These are phyloP conservation scores for Didymosphaeria variabile DNA, from an alignment of 2,329 filamentous ascomycete genomes.

Conservation along the genomic window DNA sequence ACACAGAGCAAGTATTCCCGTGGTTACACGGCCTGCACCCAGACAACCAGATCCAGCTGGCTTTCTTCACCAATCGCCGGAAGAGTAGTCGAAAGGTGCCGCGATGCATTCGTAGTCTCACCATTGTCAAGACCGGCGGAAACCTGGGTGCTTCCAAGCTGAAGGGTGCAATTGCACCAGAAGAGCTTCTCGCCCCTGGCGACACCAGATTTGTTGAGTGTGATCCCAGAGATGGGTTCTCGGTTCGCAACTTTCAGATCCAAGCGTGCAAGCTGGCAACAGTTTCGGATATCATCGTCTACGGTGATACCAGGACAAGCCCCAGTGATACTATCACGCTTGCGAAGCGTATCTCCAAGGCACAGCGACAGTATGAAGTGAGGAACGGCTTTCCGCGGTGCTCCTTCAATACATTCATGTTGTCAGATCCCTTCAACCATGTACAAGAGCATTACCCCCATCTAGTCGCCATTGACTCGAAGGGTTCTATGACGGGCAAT, in stretches of 20 bases:
- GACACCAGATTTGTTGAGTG: constrained; percentile 77
- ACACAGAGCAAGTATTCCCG: constrained; percentile 87
- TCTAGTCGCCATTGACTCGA: constrained; percentile 78
- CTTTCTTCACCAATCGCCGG: constrained; percentile 85
- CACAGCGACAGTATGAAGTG: constrained; percentile 77
- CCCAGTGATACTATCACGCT: constrained; percentile 72
- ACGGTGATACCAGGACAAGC: constrained; percentile 74
- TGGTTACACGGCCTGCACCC: constrained; percentile 95
- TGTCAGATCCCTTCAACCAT: constrained; percentile 53
- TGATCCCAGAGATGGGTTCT: constrained; percentile 91
- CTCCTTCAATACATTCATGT: constrained; percentile 86
- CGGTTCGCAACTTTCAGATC: constrained; percentile 96
- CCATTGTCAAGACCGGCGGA: constrained; percentile 87
- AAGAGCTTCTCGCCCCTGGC: constrained; percentile 74
- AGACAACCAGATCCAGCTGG: constrained; percentile 85
- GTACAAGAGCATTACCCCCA: constrained; percentile 76
- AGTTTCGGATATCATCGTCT: constrained; percentile 91
- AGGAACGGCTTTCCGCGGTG: constrained; percentile 65
- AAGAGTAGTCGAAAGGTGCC: constrained; percentile 76
- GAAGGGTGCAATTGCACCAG: constrained; percentile 84
- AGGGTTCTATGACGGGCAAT: constrained; percentile 75
- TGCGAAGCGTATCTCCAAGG: constrained; percentile 71
- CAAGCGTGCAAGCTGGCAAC: constrained; percentile 88
- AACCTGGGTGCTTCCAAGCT: constrained; percentile 77
- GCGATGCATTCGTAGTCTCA: constrained; percentile 80